Base-by-base conservation (phyloP, 768 basidiomycete species). In the Pleurotus citrinopileatus region DNA sequence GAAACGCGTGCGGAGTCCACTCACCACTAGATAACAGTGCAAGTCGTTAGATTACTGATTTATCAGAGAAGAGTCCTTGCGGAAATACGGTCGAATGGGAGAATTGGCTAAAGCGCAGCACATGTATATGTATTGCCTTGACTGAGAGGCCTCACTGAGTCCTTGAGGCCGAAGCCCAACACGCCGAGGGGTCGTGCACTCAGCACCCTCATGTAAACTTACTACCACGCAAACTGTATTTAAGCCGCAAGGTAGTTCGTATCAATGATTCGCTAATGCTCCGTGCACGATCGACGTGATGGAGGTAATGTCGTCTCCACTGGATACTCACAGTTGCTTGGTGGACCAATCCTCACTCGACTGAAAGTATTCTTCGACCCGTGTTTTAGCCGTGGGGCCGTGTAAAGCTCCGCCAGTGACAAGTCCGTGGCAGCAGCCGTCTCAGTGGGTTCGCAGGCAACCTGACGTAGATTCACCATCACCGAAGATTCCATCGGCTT, bases 71-170 rank as follows among this genome's bases (percentile, higher is more conserved):
- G 27, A 51, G 20, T 44, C 19, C 32, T 37, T 34, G 28, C 27
- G 13, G 34, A 37, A 51, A 36, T 34, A 26, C 32, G 48, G 48
- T 36, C 15, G 48, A 51, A 34, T 22, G 29, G 48, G 17, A 34
- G 48, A 23, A 36, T 51, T 28, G 19, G 40, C 9, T 23, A 22
- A 37, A 25, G 48, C 48, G 48, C 48, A 51, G 48, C n/a, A 37
- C n/a, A 3, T 15, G 20, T 51, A 51, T 51, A 51, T 51, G 48
- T 51, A 51, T 17, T 12, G 34, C 6, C 17, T 37, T 25, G 29
- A 13, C 8, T 22, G 20, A 36, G 34, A 15, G 28, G 34, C 48
- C 48, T 51, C 32, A 32, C 48, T 25, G 29, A 19, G 20, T 36
- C 48, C 48, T 36, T 26, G 48, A 51, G 48, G 48, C 48, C 15